Percentiles rank a stretch among this genome's conserved stretches.
These are phyloP conservation scores for Eragrostis tef DNA, from an alignment of 202 grass and related monocot genomes.

Conservation along the genomic window DNA sequence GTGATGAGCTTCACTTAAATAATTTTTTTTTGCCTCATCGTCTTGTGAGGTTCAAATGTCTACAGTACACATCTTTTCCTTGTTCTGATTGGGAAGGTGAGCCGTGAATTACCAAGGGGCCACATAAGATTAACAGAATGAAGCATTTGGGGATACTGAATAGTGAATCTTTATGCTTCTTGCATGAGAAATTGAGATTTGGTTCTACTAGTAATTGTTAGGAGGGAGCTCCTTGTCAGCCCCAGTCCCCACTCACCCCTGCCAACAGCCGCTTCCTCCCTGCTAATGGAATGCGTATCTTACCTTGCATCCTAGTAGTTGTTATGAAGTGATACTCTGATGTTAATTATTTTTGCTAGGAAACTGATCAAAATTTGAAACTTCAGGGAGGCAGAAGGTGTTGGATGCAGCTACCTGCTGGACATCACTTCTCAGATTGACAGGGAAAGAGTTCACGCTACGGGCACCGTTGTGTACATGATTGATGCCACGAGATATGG, in stretches of 20 bases:
- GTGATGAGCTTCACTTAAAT: neutral
- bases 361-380: slow-evolving; percentile 39
- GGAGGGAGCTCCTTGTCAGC: neutral
- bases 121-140: neutral
- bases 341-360: slow-evolving; percentile 25
- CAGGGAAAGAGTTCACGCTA: slow-evolving; percentile 51
- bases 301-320: neutral
- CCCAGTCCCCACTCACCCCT: neutral
- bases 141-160: neutral
- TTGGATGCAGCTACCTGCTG: slow-evolving; percentile 63
- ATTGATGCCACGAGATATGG: slow-evolving; percentile 87
- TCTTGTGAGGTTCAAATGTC: slow-evolving; percentile 9
- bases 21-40: slow-evolving; percentile 19
- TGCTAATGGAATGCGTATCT: slow-evolving; percentile 15
- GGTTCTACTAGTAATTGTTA: neutral
- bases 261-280: neutral
- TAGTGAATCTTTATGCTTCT: neutral
- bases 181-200: neutral
- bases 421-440: slow-evolving; percentile 72
- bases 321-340: slow-evolving; percentile 32
- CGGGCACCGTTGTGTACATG: slow-evolving; percentile 53
- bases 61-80: neutral
- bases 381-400: slow-evolving; percentile 57
- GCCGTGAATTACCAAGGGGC: neutral
- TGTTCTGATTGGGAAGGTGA: neutral